phyloP scores from a whole-genome alignment of 345 rosid genomes.

The Hypericum androsaemum region DNA sequence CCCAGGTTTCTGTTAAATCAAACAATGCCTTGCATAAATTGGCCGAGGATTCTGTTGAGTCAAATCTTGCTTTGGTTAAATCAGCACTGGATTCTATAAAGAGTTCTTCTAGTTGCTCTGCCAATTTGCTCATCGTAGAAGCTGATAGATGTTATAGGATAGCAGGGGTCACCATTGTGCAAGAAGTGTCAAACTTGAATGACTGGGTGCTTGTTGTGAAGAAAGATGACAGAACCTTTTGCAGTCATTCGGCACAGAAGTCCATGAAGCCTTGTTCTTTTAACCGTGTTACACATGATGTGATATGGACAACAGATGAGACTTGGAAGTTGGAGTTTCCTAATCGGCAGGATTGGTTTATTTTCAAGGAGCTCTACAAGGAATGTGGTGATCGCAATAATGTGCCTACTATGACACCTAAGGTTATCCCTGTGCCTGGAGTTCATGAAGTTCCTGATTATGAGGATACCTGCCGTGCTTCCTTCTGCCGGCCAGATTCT shows the following conservation, averaged over 20 bases:
- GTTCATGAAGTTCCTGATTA: constrained; percentile 56
- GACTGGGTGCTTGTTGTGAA: constrained; percentile 65
- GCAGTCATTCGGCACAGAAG: constrained; percentile 39
- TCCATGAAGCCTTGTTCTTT: constrained; percentile 48
- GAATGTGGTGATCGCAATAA: constrained; percentile 77
- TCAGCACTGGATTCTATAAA: not conserved
- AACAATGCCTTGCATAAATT: too few species aligned
- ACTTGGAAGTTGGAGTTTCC: constrained; percentile 86
- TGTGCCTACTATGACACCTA: constrained; percentile 25
- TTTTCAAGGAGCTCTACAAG: constrained; percentile 76
- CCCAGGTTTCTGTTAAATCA: too few species aligned
- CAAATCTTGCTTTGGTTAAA: too few species aligned
- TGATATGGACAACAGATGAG: constrained; percentile 60
- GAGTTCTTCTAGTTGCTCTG: constrained; percentile 45
- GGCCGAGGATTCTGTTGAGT: too few species aligned
- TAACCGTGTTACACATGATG: constrained; percentile 59
- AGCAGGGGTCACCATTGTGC: constrained; percentile 42
- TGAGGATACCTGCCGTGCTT: constrained; percentile 16
- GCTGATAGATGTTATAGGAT: constrained; percentile 69
- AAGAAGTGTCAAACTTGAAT: constrained; percentile 46
- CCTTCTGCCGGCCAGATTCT: constrained; percentile 42
- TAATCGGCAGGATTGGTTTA: constrained; percentile 55
- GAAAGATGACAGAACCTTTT: constrained; percentile 41
- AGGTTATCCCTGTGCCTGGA: constrained; percentile 79
- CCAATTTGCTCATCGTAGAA: constrained; percentile 42